Base-by-base conservation (phyloP, 2,329 filamentous ascomycete species). In the Pseudogymnoascus sp. region DNA sequence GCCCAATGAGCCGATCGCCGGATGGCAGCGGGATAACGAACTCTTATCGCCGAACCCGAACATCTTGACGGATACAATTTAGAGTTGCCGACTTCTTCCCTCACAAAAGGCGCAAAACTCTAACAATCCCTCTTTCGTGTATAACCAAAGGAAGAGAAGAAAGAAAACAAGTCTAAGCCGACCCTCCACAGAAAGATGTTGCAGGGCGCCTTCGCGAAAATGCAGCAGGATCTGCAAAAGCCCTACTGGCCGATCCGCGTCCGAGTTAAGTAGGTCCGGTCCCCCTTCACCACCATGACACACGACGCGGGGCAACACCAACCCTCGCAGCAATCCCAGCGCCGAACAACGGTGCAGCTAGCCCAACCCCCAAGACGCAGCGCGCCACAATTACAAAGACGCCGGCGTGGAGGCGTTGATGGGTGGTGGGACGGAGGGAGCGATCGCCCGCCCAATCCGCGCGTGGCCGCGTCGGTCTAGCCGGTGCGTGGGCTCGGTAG, bases 31-130 rank as follows among this genome's bases (percentile, higher is more conserved):
- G 43, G 25, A n/a, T 9, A 22, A 35, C 54, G 22, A 22, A 58
- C 54, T 58, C 54, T 58, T 58, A 38, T 58, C 54, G 30, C 54
- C 54, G 54, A 58, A 58, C 1, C 54, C 54, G 30, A 58, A 58
- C 54, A 58, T 58, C 8, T 37, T 28, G 25, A 25, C 34, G 54
- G 50, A 50, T 7, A 50, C 41, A 30, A 50, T 30, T 30, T 7
- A 50, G 41, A 30, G 11, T 28, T 14, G 5, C 41, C 25, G 4
- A 8, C 8, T 16, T 30, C 4, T 16, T 50, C 43, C 41, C 41
- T 50, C 43, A 30, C 43, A 30, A 16, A 50, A 50, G 7, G 43
- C 43, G 43, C 43, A 50, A 50, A 50, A 30, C 43, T 50, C 25
- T 50, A 11, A 14, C 12, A 28, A 28, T 28, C 22, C 41, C n/a